Evolutionary conservation across 768 basidiomycete species (phyloP), one percentile per base, ranked within the genome.

Genomic region (Infundibulicybe gibba): DNA sequence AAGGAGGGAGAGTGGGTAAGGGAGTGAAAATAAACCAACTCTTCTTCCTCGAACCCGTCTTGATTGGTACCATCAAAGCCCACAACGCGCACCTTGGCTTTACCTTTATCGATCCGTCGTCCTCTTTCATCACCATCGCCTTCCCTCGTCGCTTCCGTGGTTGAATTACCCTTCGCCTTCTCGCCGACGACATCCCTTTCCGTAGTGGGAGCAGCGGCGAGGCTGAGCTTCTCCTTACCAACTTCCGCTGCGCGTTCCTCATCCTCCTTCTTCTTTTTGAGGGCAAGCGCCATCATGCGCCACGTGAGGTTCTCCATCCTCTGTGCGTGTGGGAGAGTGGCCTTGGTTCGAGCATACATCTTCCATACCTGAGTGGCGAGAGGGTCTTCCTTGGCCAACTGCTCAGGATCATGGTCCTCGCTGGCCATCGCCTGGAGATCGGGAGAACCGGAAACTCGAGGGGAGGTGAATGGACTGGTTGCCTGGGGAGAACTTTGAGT

Each of bases 291-390:
- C 94, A 97, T 97, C 93, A 98, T 90, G 49, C 97, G 72, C 95
- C 95, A 97, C 1, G 94, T 97, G 45, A 98, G 65, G 61, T 97
- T 98, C 70, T 98, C 97, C 91, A 99, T 94, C 59, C 94, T 72
- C 66, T 94, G 90, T 0, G 89, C 91, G 61, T 95, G 91, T 25
- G 94, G 93, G 47, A 95, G 68, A 30, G 76, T 79, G n/a, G 87
- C 88, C 68, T 93, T 94, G 40, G 87, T 89, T 50, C 89, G 83
- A 32, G 92, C 83, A 60, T 90, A 98, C 80, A 97, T 89, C 71
- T 86, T 92, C 95, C 95, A 98, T 25, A 98, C 89, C 68, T 97
- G 93, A 1, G 94, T 88, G 0, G 93, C 93, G 16, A 97, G 74
- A 6, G 94, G 94, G 62, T 97, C 94, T 43, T 93, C 87, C 60